Percentiles rank a stretch among this genome's conserved stretches.
Evolutionary conservation across 352 stramenopile species (phyloP).

Genomic region (Albugo candida): DNA sequence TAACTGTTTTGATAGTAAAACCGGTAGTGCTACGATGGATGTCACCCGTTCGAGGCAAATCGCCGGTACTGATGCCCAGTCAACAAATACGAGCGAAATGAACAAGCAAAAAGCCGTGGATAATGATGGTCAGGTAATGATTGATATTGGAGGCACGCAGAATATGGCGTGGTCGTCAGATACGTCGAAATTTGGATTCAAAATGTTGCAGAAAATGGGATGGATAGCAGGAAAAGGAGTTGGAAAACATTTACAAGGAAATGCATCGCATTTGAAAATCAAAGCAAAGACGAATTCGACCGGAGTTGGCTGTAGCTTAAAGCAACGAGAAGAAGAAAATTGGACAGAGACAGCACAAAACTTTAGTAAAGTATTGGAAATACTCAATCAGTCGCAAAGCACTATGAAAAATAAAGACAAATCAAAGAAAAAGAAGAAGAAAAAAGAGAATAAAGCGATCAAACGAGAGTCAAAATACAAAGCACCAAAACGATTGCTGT

Average conservation of each 20-base stretch:
- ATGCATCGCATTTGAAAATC: constrained; percentile 75
- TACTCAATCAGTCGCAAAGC: constrained; percentile 38
- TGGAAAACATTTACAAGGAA: constrained; percentile 83
- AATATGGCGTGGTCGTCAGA: constrained; percentile 79
- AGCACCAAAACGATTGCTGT: constrained; percentile 51
- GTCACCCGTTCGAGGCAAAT: no score
- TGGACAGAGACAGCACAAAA: constrained; percentile 60
- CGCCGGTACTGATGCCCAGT: no score
- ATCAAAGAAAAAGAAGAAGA: constrained; percentile 15
- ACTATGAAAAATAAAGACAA: constrained; percentile 5
- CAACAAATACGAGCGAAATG: no score
- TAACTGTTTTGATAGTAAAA: no score
- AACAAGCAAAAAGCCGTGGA: not conserved
- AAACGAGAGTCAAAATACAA: constrained; percentile 49
- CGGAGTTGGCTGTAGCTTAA: constrained; percentile 81
- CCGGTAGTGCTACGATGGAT: no score
- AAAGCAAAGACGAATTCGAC: constrained; percentile 74
- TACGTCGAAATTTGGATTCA: constrained; percentile 85
- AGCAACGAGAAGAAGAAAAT: constrained; percentile 73
- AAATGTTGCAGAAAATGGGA: constrained; percentile 93
- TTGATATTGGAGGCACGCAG: constrained; percentile 65
- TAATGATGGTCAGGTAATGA: constrained; percentile 33
- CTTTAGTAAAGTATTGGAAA: constrained; percentile 73
- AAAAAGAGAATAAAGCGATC: constrained; percentile 18
- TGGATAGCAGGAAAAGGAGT: constrained; percentile 87